Base-by-base conservation (phyloP, 129 eudicot genomes). In the Oenanthe sinensis region DNA sequence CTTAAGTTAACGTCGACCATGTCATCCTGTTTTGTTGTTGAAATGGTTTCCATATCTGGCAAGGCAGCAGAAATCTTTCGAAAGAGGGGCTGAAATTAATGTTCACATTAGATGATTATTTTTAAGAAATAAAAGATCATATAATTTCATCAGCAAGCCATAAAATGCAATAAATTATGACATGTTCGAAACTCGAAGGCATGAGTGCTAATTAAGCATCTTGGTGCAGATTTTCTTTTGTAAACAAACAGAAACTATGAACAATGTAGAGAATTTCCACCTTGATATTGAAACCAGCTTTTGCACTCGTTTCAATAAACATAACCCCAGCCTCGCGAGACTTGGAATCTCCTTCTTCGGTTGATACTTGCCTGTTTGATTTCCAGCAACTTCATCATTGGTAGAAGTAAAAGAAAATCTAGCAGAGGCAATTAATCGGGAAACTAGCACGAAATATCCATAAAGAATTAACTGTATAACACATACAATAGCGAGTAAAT, bases 1-100 rank as follows among this genome's bases (percentile, higher is more conserved):
- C 89, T 91, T 84, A 91, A 81, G 78, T 93, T 93, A 83, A 91
- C 98, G 52, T 93, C 98, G 76, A 93, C 96, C 98, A 93, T 89
- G 85, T 91, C 98, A 65, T 93, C 98, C 76, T 91, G 90, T 79
- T 88, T 93, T 8, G 98, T 86, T 48, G 95, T 86, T 4, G 97
- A 86, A 68, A 91, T 83, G 28, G 88, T 81, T 65, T 92, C 97
- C 96, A 88, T 92, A 76, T 93, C 97, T 45, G 93, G 97, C 82
- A 92, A 92, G 43, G 96, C 87, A 55, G 93, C 86, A 77, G 97
- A 93, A 76, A 92, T 92, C 82, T 92, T 92, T 62, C 97, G 90
- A 81, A 92, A 92, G 49, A 92, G 77, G 28, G 93, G 96, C 98
- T 93, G 89, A 70, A 83, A 76, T 10, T 73, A 33, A 75, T 7